A percentile compares a stretch with the other conserved stretches of the same genome.
These are phyloP conservation scores for Arxiozyma slooffiae DNA, from an alignment of 1,139 yeast species.

Conservation along the genomic window DNA sequence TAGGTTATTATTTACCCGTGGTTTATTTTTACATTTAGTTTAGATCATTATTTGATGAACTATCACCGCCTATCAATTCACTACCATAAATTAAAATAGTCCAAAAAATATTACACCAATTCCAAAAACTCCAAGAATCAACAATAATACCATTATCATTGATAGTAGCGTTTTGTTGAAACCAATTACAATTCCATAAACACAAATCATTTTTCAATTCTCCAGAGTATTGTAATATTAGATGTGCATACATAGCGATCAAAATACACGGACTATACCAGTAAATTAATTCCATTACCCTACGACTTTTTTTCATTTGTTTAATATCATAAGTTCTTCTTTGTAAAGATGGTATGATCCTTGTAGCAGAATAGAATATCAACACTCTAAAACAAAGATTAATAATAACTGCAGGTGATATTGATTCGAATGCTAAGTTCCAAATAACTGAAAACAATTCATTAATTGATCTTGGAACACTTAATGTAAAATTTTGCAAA, in stretches of 20 bases:
- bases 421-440: constrained; percentile 63
- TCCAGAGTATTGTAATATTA: constrained; percentile 82
- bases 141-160: constrained; percentile 35
- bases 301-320: constrained; percentile 30
- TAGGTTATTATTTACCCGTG: neutral
- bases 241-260: constrained; percentile 88
- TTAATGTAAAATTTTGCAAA: constrained; percentile 38
- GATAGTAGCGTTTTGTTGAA: constrained; percentile 4
- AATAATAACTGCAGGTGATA: constrained; percentile 72
- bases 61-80: constrained; percentile 38
- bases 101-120: constrained; percentile 83
- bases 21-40: neutral
- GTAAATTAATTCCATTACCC: constrained; percentile 53
- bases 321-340: constrained; percentile 21
- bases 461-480: constrained; percentile 35
- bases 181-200: constrained; percentile 45
- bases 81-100: constrained; percentile 70
- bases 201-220: constrained; percentile 52
- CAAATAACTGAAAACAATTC: constrained; percentile 46
- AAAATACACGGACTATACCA: constrained; percentile 89
- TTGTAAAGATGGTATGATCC: constrained; percentile 76
- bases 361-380: constrained; percentile 87
- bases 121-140: constrained; percentile 91
- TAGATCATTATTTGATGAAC: constrained; percentile 1
- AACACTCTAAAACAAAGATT: constrained; percentile 77